Percentiles rank a stretch among this genome's conserved stretches.
phyloP scores from a whole-genome alignment of 2,329 filamentous ascomycete species.

The Triangularia verruculosa region DNA sequence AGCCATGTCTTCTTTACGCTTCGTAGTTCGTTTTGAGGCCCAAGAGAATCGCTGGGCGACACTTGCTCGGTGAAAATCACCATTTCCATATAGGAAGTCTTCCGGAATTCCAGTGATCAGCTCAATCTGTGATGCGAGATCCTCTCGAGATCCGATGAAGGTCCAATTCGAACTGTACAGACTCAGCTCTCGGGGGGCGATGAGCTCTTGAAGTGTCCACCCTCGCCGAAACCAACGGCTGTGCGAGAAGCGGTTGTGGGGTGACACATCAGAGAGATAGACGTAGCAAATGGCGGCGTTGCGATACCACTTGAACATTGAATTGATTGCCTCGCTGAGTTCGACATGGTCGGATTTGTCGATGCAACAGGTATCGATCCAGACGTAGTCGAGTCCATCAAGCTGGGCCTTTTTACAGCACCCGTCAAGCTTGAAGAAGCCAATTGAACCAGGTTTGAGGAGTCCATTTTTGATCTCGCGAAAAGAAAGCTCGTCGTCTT shows the following conservation, averaged over 20 bases:
- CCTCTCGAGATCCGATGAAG: conserved; percentile 23
- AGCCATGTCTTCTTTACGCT: conserved; percentile 19
- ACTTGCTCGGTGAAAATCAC: conserved; percentile 9
- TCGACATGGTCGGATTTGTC: conserved; percentile 8
- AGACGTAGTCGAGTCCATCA: conserved; percentile 7
- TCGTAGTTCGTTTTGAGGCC: conserved; percentile 11
- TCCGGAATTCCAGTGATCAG: conserved; percentile 20
- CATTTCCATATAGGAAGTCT: conserved; percentile 14
- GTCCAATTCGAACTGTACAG: conserved; percentile 31
- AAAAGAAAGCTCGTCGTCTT: neutral
- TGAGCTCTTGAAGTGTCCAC: conserved; percentile 63
- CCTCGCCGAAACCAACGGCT: conserved; percentile 35
- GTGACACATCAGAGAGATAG: conserved; percentile 7
- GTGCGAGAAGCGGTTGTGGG: conserved; percentile 13
- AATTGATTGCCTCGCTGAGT: conserved; percentile 17
- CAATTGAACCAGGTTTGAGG: neutral
- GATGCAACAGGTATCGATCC: conserved; percentile 18
- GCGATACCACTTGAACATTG: conserved; percentile 16
- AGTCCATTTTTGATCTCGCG: neutral
- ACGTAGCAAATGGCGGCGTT: conserved; percentile 13
- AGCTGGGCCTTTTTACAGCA: neutral
- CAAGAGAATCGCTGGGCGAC: conserved; percentile 5
- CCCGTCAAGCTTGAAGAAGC: conserved; percentile 2
- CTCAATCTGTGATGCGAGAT: conserved; percentile 13
- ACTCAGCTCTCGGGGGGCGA: conserved; percentile 33